Conservation (phyloP, 805 yeast genomes). For the Cyberlindnera euphorbiiphila region DNA sequence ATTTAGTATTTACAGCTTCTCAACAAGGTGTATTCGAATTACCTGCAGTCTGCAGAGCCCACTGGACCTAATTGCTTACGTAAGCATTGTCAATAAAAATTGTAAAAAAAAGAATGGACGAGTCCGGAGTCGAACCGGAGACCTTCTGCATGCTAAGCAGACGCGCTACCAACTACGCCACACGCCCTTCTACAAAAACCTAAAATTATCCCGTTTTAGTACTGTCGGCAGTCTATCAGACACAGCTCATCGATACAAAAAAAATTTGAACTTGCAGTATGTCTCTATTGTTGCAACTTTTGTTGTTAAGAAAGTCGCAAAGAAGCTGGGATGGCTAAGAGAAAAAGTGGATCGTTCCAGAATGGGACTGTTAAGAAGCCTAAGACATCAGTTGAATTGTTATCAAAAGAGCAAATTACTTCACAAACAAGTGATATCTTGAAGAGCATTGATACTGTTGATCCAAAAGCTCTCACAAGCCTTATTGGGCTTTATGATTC, state of each 20-base stretch:
- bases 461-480: conserved; percentile 7
- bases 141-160: conserved; percentile 77
- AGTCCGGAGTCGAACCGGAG: conserved; percentile 77
- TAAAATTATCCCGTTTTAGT: neutral
- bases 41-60: too few relatives aligned
- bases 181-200: conserved; percentile 45
- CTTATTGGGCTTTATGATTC: conserved; percentile 21
- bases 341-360: neutral
- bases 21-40: too few relatives aligned
- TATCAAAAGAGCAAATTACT: conserved; percentile 18
- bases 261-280: too few relatives aligned
- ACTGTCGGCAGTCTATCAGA: too few relatives aligned
- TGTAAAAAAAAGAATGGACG: conserved; percentile 46
- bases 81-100: too few relatives aligned
- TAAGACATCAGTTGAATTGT: conserved; percentile 1
- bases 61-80: too few relatives aligned
- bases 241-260: too few relatives aligned
- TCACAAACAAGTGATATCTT: conserved; percentile 10
- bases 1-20: too few relatives aligned
- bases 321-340: conserved; percentile 9
- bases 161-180: conserved; percentile 84
- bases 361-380: conserved; percentile 4
- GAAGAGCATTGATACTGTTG: conserved; percentile 7
- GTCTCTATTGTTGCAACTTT: neutral
- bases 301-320: neutral